Percentiles rank a stretch among this genome's conserved stretches.
These are phyloP conservation scores for Cercospora sp. DNA, from an alignment of 2,329 filamentous ascomycete genomes.

Conservation along the genomic window DNA sequence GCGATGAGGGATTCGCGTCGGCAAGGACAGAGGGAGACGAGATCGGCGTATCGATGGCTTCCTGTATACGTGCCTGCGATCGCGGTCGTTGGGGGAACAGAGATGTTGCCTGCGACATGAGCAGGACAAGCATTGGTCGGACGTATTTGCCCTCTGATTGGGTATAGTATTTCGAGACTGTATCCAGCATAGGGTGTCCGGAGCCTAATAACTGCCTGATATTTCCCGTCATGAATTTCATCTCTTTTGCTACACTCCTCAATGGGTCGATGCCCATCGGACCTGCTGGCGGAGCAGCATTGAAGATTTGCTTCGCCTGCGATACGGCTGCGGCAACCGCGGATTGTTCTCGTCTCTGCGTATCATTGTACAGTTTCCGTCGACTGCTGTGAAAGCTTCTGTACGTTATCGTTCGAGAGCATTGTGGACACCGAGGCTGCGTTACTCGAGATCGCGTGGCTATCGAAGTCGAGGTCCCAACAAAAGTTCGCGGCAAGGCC, in stretches of 20 bases:
- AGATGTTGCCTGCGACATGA: slow-evolving; percentile 95
- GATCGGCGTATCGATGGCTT: slow-evolving; percentile 60
- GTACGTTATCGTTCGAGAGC: slow-evolving; percentile 33
- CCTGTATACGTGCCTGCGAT: slow-evolving; percentile 36
- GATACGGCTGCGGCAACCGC: slow-evolving; percentile 74
- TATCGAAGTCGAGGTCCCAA: slow-evolving; percentile 32
- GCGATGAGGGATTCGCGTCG: slow-evolving; percentile 75
- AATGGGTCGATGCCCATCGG: slow-evolving; percentile 82
- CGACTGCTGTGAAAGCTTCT: slow-evolving; percentile 34
- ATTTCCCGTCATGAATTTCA: slow-evolving; percentile 93
- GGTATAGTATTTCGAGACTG: slow-evolving; percentile 97
- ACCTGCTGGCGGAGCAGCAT: slow-evolving; percentile 62
- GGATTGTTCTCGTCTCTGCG: slow-evolving; percentile 49
- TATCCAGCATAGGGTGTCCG: slow-evolving; percentile 90
- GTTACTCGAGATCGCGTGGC: slow-evolving; percentile 25
- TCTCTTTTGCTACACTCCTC: slow-evolving; percentile 87
- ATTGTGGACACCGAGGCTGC: slow-evolving; percentile 36
- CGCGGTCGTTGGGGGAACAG: slow-evolving; percentile 65
- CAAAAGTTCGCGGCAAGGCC: slow-evolving; percentile 39
- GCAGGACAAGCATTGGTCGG: slow-evolving; percentile 85
- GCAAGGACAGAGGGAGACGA: slow-evolving; percentile 64
- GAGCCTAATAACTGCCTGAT: slow-evolving; percentile 91
- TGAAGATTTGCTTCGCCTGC: slow-evolving; percentile 68
- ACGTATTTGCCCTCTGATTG: slow-evolving; percentile 96
- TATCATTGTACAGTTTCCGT: slow-evolving; percentile 36